phyloP scores from a whole-genome alignment of 1,139 yeast species.

The Saccharomycopsis crataegensis region DNA sequence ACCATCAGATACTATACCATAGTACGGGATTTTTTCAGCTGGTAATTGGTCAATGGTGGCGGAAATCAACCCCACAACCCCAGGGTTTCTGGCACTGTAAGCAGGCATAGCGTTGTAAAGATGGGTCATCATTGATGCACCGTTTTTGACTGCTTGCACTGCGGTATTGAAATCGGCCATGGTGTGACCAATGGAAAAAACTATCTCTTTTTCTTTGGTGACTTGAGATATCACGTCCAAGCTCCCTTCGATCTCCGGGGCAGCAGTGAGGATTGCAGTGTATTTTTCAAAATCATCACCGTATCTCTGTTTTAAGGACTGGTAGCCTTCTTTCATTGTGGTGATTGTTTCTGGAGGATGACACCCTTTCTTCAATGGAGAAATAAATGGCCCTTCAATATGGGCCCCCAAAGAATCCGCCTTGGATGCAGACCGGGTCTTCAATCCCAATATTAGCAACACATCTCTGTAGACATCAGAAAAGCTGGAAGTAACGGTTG shows the following conservation, averaged over 20 bases:
- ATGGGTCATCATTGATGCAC: constrained; percentile 58
- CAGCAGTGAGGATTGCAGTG: constrained; percentile 37
- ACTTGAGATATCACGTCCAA: constrained; percentile 42
- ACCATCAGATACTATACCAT: constrained; percentile 56
- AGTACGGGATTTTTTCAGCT: constrained; percentile 36
- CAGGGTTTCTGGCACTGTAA: constrained; percentile 57
- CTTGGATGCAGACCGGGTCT: constrained; percentile 30
- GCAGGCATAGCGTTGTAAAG: constrained; percentile 64
- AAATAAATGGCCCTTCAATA: constrained; percentile 57
- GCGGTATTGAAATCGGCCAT: constrained; percentile 43
- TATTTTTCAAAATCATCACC: constrained; percentile 3
- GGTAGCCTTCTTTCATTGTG: constrained; percentile 36
- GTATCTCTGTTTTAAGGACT: constrained; percentile 17
- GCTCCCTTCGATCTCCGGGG: constrained; percentile 54
- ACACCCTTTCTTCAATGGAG: constrained; percentile 50
- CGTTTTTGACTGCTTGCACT: constrained; percentile 41
- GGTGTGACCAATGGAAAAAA: constrained; percentile 54
- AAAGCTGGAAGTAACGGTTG: constrained; percentile 52
- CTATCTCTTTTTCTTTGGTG: constrained; percentile 30
- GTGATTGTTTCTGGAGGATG: constrained; percentile 54
- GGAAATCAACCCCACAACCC: constrained; percentile 49
- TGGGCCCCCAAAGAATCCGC: constrained; percentile 59
- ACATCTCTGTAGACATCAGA: constrained; percentile 46
- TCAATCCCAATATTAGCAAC: constrained; percentile 38
- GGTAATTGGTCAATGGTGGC: constrained; percentile 25